A percentile compares a stretch with the other conserved stretches of the same genome.
Evolutionary conservation across 1,284 basidiomycete species (phyloP).

Genomic region (Porodaedalea pini): DNA sequence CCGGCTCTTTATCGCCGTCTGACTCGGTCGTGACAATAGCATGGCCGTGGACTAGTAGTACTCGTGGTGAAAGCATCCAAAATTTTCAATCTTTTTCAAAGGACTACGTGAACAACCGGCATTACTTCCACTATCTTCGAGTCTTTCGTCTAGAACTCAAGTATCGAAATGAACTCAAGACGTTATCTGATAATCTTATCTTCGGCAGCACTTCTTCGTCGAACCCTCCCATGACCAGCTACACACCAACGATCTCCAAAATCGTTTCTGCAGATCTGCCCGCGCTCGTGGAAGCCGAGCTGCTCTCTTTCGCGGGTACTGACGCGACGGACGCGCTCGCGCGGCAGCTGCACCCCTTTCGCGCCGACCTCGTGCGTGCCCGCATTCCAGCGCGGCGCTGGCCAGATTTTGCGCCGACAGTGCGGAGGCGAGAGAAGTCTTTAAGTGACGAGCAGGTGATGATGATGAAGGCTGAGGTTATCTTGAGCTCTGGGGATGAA

Average conservation of each 20-base stretch:
- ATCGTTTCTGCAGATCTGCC: background rate
- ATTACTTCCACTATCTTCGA: too few species aligned
- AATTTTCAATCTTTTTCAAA: too few species aligned
- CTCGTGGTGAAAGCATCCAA: too few species aligned
- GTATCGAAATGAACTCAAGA: too few species aligned
- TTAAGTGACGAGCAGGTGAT: background rate
- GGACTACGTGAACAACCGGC: too few species aligned
- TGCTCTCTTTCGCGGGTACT: background rate
- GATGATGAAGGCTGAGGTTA: background rate
- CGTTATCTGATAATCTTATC: background rate
- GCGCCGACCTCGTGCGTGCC: background rate
- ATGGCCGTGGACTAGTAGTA: too few species aligned
- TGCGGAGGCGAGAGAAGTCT: background rate
- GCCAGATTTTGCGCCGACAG: background rate
- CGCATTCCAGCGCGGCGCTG: background rate
- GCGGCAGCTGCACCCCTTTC: background rate
- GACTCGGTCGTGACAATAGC: too few species aligned
- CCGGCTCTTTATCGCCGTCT: too few species aligned
- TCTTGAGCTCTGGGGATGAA: too few species aligned
- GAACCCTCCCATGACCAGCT: background rate
- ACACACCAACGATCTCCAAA: background rate
- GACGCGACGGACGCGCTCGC: background rate
- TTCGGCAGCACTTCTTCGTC: background rate
- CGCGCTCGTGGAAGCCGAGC: background rate
- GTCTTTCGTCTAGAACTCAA: too few species aligned